Percentiles rank a stretch among this genome's conserved stretches.
Conservation (phyloP, 192 early-diverging fungal species). For the Umbelopsis sp. region DNA sequence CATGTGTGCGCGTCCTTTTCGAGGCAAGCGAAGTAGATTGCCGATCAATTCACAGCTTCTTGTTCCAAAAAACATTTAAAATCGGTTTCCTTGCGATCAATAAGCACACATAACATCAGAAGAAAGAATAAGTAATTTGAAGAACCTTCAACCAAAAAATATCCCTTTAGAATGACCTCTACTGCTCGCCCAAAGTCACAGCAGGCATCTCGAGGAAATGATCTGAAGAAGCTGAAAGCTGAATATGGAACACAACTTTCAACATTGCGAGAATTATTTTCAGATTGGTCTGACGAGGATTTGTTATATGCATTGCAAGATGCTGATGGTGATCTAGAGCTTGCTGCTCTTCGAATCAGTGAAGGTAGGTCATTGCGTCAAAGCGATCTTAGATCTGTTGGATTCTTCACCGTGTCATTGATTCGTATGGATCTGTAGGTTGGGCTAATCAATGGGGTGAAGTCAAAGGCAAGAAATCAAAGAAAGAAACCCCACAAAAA, state of each 20-base stretch:
- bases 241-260: conserved; percentile 63
- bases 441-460: conserved; percentile 39
- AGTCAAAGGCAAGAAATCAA: conserved; percentile 35
- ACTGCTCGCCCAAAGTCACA: conserved; percentile 12
- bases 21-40: neutral
- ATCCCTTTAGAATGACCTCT: neutral
- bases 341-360: conserved; percentile 77
- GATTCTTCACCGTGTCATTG: neutral
- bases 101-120: neutral
- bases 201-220: conserved; percentile 38
- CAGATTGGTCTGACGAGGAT: conserved; percentile 89
- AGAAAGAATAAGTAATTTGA: neutral
- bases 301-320: conserved; percentile 85
- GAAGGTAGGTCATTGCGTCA: conserved; percentile 56
- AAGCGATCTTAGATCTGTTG: neutral
- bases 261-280: conserved; percentile 70
- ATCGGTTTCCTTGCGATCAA: conserved; percentile 5
- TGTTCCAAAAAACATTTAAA: conserved; percentile 1
- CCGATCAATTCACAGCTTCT: neutral
- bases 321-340: conserved; percentile 81
- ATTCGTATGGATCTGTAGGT: conserved; percentile 12
- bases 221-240: conserved; percentile 61
- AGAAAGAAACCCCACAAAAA: conserved; percentile 20
- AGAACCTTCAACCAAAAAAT: neutral
- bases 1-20: neutral